These are phyloP conservation scores for Myxozyma melibiosi DNA, from an alignment of 805 yeast species.

Conservation along the genomic window DNA sequence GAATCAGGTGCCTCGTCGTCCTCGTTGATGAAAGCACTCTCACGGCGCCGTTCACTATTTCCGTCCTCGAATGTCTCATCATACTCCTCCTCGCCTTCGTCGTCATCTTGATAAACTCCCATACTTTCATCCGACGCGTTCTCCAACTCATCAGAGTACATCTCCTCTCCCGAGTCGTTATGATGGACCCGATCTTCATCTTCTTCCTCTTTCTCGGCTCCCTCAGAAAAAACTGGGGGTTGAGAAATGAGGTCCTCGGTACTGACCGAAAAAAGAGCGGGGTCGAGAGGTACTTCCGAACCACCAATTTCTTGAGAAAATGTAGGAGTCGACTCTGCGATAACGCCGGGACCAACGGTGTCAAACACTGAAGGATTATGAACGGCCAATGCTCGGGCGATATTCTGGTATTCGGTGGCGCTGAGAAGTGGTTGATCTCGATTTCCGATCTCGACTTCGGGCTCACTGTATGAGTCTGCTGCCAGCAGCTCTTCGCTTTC, in stretches of 20 bases:
- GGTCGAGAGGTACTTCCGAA: slow-evolving; percentile 16
- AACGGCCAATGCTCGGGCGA: too few relatives aligned
- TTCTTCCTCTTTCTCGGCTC: background rate
- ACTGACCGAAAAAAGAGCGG: slow-evolving; percentile 11
- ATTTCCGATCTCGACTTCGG: too few relatives aligned
- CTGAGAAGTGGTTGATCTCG: too few relatives aligned
- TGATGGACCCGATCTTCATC: background rate
- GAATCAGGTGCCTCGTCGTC: background rate
- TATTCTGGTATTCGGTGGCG: too few relatives aligned
- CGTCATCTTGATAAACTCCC: slow-evolving; percentile 12
- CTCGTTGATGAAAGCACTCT: slow-evolving; percentile 4
- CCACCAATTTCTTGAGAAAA: too few relatives aligned
- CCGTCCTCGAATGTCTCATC: slow-evolving; percentile 3
- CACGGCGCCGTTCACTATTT: slow-evolving; percentile 3
- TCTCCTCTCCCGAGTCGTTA: background rate
- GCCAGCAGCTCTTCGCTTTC: too few relatives aligned
- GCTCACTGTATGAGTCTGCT: too few relatives aligned
- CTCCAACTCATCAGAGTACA: background rate
- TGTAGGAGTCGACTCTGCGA: too few relatives aligned
- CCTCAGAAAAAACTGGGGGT: background rate
- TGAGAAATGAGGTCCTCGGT: background rate
- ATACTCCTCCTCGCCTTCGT: slow-evolving; percentile 12
- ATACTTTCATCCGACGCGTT: slow-evolving; percentile 9
- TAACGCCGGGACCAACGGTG: too few relatives aligned
- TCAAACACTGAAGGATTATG: too few relatives aligned